Evolutionary conservation across 495 filamentous ascomycete genomes (phyloP).

Genomic region (Trichoderma virens): DNA sequence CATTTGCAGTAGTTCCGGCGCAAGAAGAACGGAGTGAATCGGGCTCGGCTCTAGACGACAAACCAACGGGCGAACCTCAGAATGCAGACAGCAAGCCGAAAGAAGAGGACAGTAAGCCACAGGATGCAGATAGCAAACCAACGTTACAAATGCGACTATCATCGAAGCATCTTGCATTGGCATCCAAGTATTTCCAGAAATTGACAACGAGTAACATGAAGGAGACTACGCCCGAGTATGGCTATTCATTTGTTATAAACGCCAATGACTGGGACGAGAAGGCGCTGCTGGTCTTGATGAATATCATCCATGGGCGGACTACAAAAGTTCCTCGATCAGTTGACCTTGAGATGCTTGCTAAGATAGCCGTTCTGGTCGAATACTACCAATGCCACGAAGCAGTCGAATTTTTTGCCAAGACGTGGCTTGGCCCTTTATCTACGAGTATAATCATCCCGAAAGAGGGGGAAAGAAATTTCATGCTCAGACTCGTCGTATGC

Average conservation of each 20-base stretch:
- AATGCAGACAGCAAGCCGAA: too few relatives aligned
- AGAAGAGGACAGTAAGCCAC: too few relatives aligned
- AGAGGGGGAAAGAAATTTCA: slow-evolving; percentile 17
- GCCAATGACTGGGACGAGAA: not conserved
- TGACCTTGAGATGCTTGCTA: slow-evolving; percentile 34
- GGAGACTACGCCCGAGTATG: not conserved
- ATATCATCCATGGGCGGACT: not conserved
- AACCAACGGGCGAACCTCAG: too few relatives aligned
- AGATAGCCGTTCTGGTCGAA: slow-evolving; percentile 40
- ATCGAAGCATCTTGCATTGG: not conserved
- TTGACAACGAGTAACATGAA: slow-evolving; percentile 5
- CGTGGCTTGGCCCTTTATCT: too few relatives aligned
- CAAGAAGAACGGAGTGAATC: too few relatives aligned
- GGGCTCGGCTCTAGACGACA: too few relatives aligned
- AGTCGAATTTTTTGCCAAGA: slow-evolving; percentile 24
- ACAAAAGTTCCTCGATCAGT: slow-evolving; percentile 11
- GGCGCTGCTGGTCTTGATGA: not conserved
- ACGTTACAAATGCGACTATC: not conserved
- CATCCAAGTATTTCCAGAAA: slow-evolving; percentile 9
- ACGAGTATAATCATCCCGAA: too few relatives aligned
- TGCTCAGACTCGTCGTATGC: slow-evolving; percentile 18
- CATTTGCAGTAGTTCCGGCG: too few relatives aligned
- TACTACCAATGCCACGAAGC: slow-evolving; percentile 38
- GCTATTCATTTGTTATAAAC: not conserved
- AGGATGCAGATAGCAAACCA: too few relatives aligned